Base-by-base conservation (phyloP, 2,329 filamentous ascomycete species). In the Fusarium keratoplasticum region DNA sequence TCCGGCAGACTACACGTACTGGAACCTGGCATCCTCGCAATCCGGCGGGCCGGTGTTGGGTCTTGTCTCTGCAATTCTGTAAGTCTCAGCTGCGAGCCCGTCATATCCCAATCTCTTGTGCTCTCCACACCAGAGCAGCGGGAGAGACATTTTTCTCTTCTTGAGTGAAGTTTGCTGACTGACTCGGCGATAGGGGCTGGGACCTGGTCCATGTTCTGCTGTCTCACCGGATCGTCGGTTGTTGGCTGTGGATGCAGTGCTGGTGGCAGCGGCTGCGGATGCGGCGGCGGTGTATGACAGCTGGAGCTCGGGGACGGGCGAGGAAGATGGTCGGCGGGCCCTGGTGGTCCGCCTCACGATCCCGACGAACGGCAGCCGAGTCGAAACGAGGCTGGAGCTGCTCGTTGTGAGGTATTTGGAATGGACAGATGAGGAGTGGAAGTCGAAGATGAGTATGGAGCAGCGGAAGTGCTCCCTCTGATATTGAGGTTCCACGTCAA, bases 11-110 rank as follows among this genome's bases (percentile, higher is more conserved):
- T 84, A 83, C 52, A 76, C 78, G 1, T 85, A 82, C 74, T 85
- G 83, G 83, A 80, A 77, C 20, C 71, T 85, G 60, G 31, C 71
- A 44, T 68, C 76, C 7, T 69, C 70, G 22, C 77, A 76, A 40
- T 76, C 82, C 4, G 78, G 80, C 10, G 77, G 77, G 10, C 69
- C 83, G 55, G 79, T 83, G 9, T 80, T 84, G 66, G 71, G 80
- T 58, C 80, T 85, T 59, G 74, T 85, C 22, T 84, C 82, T 78
- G 71, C 80, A 27, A 76, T 81, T 60, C 79, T 81, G 80, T 82
- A 77, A 76, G 80, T 75, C 42, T 5, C 22, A 44, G 35, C 38
- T 27, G 5, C 16, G 4, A 4, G n/a, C 29, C 47, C 52, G 29
- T 38, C 35, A 29, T 22, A 31, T 50, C 61, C 47, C 10, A 52